Percentiles rank a stretch among this genome's conserved stretches.
These are phyloP conservation scores for Marasmius sp. DNA, from an alignment of 1,284 basidiomycete species.

Conservation along the genomic window DNA sequence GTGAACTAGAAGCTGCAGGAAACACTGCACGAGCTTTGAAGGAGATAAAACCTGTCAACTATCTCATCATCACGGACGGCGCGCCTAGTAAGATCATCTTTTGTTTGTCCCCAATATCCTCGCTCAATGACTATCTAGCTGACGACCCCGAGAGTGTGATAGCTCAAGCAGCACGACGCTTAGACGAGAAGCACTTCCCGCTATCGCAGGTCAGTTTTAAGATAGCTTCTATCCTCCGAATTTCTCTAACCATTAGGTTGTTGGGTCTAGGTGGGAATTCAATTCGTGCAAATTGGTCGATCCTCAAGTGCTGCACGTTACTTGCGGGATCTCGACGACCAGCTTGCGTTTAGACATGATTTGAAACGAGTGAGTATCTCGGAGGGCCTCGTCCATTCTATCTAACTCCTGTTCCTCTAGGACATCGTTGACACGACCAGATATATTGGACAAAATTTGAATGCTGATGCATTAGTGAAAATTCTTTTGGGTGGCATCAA, in stretches of 20 bases:
- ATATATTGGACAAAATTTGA: conserved; percentile 9
- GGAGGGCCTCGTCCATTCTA: neutral
- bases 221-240: neutral
- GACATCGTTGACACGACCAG: conserved; percentile 14
- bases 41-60: conserved; percentile 45
- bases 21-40: conserved; percentile 19
- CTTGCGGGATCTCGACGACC: conserved; percentile 7
- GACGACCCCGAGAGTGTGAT: conserved; percentile 55
- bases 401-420: neutral
- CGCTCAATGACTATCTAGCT: conserved; percentile 24
- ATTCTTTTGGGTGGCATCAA: conserved; percentile 16
- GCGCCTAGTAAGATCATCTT: conserved; percentile 32
- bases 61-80: conserved; percentile 54
- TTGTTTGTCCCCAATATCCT: neutral
- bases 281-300: conserved; percentile 13
- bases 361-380: conserved; percentile 4
- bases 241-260: neutral
- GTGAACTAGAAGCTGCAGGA: conserved; percentile 30
- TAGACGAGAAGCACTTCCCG: conserved; percentile 49
- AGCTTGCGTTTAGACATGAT: conserved; percentile 1
- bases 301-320: conserved; percentile 2
- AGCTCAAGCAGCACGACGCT: conserved; percentile 43
- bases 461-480: conserved; percentile 10
- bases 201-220: conserved; percentile 46
- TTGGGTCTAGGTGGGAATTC: conserved; percentile 6